These are phyloP conservation scores for Xanthoceras sorbifolium DNA, from an alignment of 345 rosid species.

Conservation along the genomic window DNA sequence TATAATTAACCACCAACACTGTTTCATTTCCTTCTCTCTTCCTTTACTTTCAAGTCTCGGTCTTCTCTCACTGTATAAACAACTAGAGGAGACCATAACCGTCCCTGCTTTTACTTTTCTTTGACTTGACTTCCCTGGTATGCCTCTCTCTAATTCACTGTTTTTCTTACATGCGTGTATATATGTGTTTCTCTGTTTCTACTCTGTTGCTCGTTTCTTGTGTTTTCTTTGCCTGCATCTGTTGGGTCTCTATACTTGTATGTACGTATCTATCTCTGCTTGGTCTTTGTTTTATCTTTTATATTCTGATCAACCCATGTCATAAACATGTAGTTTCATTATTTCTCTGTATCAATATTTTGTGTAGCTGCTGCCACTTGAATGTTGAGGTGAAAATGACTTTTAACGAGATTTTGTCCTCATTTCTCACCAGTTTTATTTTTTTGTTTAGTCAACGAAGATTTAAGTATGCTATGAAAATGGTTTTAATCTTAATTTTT, in stretches of 20 bases:
- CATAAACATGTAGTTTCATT: neutral
- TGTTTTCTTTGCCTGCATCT: neutral
- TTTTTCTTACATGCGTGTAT: neutral
- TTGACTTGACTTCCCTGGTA: constrained; percentile 38
- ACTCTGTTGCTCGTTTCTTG: neutral
- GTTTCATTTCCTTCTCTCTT: constrained; percentile 32
- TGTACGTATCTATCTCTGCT: neutral
- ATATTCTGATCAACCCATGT: neutral
- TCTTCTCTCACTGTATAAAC: constrained; percentile 18
- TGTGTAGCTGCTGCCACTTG: neutral
- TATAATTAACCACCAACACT: no score
- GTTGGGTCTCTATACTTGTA: constrained; percentile 3
- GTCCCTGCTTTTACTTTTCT: constrained; percentile 30
- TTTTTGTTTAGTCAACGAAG: neutral
- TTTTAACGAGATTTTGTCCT: neutral
- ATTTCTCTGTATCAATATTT: neutral
- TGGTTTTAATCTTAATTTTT: neutral
- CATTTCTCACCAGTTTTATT: neutral
- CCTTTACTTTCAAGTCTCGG: constrained; percentile 34
- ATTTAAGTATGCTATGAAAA: constrained; percentile 10
- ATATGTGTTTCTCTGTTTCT: neutral
- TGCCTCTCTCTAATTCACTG: constrained; percentile 5
- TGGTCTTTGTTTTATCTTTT: neutral
- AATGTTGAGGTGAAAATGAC: constrained; percentile 3
- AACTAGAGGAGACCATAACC: constrained; percentile 25